Conservation (phyloP, 2,329 filamentous ascomycete genomes). For the Fusarium sarcochroum region DNA sequence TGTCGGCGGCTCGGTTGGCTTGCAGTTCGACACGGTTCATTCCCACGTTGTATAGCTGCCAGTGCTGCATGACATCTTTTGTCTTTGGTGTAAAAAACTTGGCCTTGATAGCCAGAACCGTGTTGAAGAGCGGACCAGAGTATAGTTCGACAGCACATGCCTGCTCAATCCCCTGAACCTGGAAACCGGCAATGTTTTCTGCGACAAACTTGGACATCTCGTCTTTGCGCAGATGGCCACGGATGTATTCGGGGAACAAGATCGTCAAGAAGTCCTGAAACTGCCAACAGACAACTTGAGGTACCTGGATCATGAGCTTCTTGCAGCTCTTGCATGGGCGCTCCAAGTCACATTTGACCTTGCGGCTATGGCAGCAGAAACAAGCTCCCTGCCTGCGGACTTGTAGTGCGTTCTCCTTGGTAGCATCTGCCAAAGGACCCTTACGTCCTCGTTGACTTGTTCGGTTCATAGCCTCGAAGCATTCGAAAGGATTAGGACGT, state of each 20-base stretch:
- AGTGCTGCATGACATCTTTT: constrained; percentile 65
- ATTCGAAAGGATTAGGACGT: constrained; percentile 67
- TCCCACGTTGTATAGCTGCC: constrained; percentile 59
- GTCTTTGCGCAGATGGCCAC: constrained; percentile 65
- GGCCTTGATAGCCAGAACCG: constrained; percentile 63
- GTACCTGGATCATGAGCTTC: constrained; percentile 64
- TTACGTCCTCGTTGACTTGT: constrained; percentile 69
- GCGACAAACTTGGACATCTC: constrained; percentile 63
- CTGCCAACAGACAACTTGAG: constrained; percentile 71
- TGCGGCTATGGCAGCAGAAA: constrained; percentile 72
- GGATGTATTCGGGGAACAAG: constrained; percentile 67
- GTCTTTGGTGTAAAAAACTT: constrained; percentile 67
- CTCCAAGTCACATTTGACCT: constrained; percentile 70
- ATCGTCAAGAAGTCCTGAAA: constrained; percentile 68
- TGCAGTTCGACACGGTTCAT: constrained; percentile 58
- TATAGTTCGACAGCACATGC: constrained; percentile 63
- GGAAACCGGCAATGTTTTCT: constrained; percentile 64
- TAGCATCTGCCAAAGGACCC: constrained; percentile 67
- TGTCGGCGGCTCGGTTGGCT: constrained; percentile 61
- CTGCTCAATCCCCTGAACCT: constrained; percentile 57
- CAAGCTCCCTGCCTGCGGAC: constrained; percentile 69
- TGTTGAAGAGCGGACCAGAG: constrained; percentile 61
- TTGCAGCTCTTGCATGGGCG: constrained; percentile 70
- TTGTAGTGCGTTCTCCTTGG: constrained; percentile 67
- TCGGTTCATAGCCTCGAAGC: constrained; percentile 65